These are phyloP conservation scores for Exophiala mesophila DNA, from an alignment of 2,329 filamentous ascomycete species.

Conservation along the genomic window DNA sequence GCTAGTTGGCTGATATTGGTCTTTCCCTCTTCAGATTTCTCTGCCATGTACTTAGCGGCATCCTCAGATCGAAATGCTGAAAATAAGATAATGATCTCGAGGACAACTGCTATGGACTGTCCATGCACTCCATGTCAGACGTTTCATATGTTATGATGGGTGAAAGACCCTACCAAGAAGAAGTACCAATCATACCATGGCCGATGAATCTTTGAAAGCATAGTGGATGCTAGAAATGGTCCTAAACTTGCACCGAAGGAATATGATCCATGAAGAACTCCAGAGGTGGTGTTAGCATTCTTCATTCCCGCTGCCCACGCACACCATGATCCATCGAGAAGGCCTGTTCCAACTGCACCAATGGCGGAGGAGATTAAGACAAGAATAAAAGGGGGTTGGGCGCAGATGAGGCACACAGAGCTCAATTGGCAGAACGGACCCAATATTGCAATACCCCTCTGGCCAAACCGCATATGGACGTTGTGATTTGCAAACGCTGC, in stretches of 20 bases:
- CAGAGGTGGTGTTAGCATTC: conserved; percentile 36
- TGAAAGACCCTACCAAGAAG: conserved; percentile 31
- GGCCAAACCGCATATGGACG: conserved; percentile 39
- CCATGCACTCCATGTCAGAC: no score
- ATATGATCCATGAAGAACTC: conserved; percentile 38
- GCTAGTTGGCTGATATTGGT: conserved; percentile 1
- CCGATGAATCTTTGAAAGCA: conserved; percentile 26
- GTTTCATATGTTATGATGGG: background rate
- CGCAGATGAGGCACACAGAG: conserved; percentile 28
- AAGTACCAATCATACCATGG: conserved; percentile 40
- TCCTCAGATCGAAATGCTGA: conserved; percentile 35
- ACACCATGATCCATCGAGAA: conserved; percentile 43
- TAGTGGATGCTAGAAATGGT: conserved; percentile 32
- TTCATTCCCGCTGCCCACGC: conserved; percentile 41
- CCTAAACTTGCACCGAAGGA: conserved; percentile 36
- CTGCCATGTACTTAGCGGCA: conserved; percentile 29
- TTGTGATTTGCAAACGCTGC: conserved; percentile 38
- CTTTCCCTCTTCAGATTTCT: conserved; percentile 16
- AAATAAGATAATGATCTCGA: conserved; percentile 30
- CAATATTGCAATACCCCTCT: conserved; percentile 38
- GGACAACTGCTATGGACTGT: background rate
- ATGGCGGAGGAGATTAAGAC: conserved; percentile 31
- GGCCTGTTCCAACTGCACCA: conserved; percentile 35
- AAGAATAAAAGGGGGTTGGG: conserved; percentile 31
- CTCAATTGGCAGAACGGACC: conserved; percentile 37